Evolutionary conservation across 164 flowering plant species (phyloP).

Genomic region (Stephania japonica): DNA sequence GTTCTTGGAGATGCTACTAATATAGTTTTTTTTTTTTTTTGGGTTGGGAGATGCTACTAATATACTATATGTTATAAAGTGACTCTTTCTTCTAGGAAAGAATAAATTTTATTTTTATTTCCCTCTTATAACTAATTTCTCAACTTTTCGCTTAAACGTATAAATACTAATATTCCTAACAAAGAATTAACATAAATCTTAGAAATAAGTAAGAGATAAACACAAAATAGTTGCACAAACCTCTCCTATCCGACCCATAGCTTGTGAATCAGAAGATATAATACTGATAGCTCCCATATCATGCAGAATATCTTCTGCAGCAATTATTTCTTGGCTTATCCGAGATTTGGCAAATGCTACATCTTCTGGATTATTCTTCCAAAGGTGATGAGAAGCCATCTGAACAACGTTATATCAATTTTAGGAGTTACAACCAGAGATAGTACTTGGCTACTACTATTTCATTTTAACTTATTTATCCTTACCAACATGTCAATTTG

Average conservation of each 20-base stretch:
- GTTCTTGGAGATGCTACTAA: no score
- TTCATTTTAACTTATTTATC: neutral
- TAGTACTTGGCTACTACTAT: neutral
- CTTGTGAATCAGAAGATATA: slow-evolving; percentile 96
- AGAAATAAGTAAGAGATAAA: neutral
- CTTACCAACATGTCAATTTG: slow-evolving; percentile 99
- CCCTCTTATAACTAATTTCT: neutral
- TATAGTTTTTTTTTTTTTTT: no score
- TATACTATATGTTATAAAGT: no score
- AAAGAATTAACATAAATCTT: neutral
- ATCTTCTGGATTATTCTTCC: slow-evolving; percentile 83
- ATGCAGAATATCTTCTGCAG: slow-evolving; percentile 99
- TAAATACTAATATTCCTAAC: no score
- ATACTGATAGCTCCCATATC: slow-evolving; percentile 99
- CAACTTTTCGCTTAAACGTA: neutral
- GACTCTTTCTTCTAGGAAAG: no score
- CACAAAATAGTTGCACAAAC: slow-evolving; percentile 24
- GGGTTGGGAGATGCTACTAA: no score
- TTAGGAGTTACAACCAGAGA: slow-evolving; percentile 2
- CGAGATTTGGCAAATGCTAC: slow-evolving; percentile 97
- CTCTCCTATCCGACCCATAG: slow-evolving; percentile 99
- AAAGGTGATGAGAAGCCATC: slow-evolving; percentile 99
- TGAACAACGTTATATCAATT: slow-evolving; percentile 26
- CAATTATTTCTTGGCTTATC: slow-evolving; percentile 90
- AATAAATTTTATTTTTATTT: no score